Base-by-base conservation (phyloP, 768 basidiomycete genomes). In the Tylopilus balloui region DNA sequence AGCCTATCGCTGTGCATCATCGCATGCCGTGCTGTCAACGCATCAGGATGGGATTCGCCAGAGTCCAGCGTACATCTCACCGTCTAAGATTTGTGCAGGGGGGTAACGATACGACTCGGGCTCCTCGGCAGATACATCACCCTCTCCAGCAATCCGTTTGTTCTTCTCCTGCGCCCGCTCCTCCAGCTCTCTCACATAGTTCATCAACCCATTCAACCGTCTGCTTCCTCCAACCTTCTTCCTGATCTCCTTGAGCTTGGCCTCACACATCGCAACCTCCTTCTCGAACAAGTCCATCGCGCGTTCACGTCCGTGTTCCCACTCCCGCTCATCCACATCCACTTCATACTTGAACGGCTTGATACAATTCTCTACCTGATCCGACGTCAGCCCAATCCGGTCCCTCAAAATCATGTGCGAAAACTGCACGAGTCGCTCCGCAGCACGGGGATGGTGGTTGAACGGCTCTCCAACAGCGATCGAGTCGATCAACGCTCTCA, bases 331-430 rank as follows among this genome's bases (percentile, higher is more conserved):
- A 54, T 97, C 93, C 13, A 97, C 87, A 64, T 99, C 96, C 23
- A 98, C 85, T 62, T 98, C 95, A 62, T 96, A 95, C 74, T 99
- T 99, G 79, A 83, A 97, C 24, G 95, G 96, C 70, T 99, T 99
- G 76, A 99, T 97, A 69, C 92, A 95, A 68, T 98, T 99, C 74
- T 99, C 96, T 14, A 99, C 95, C 70, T 98, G 95, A 66, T 99
- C 96, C 5, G 91, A 87, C n/a, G 96, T 92, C 47, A 95, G 71
- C 14, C 91, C 88, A 49, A 97, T 88, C 6, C 95, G 81, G 61
- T 98, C 95, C 50, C 95, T 79, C 45, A 99, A 71, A 62, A 99
- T 94, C 68, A 78, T 81, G 69, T 98, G 94, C 10, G 89, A 90
- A 66, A 97, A 96, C 61, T 95, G 79, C 49, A 89, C 80, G 51